Base-by-base conservation (phyloP, 108 stramenopile species). In the Pseudonitzschia pungens region DNA sequence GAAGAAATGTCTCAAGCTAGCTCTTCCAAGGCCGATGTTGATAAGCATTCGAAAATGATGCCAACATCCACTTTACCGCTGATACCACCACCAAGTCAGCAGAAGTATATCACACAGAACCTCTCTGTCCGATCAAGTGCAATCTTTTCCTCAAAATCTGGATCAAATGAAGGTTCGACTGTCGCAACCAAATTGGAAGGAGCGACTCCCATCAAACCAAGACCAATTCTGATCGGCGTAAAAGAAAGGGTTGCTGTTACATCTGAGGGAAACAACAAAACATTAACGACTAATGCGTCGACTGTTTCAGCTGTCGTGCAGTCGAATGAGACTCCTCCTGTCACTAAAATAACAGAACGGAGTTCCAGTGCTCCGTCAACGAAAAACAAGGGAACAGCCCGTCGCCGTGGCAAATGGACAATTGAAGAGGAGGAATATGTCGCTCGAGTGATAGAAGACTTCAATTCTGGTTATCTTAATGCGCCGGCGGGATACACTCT, bases 351-450 rank as follows among this genome's bases (percentile, higher is more conserved):
- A 14, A 11, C 45, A 4, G 54, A 55, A 2, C 54, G 54, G 24
- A 24, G 9, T 55, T 21, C 1, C 10, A 24, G 4, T 55, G 10
- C 50, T 7, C 10, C 54, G 3, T 55, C 54, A 10, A 55, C 54
- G 33, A 68, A 52, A 33, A 43, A 56, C 21, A 72, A 64, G 65
- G 29, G 65, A 21, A 27, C 41, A 36, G 62, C 81, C 31, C 84
- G 93, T 15, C 89, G 96, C 4, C 86, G 93, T 63, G 96, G 96
- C 21, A 97, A 97, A 71, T 97, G 96, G 96, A 91, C 92, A 16
- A 69, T 83, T 21, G 98, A 99, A 79, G 99, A 99, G 81, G 98
- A 98, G 70, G 83, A 87, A n/a, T 98, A 93, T 70, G 96, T 96
- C 32, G 82, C 87, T 26, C 81, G 91, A 21, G 90, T 97, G 31